Conservation (phyloP, 1,284 basidiomycete species). For the Veloboletus limbatus region DNA sequence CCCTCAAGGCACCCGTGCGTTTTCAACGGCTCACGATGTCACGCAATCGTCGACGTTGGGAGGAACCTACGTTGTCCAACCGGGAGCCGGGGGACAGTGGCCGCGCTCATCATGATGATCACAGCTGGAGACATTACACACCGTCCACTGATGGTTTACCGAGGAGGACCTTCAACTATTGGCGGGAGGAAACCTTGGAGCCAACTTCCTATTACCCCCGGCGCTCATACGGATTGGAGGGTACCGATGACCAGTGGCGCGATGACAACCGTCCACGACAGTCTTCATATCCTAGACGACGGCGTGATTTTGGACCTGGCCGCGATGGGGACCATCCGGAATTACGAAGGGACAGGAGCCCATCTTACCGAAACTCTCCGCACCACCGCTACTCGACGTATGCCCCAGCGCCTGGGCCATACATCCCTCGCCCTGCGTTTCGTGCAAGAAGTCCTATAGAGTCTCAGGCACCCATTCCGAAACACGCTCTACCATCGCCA, state of each 20-base stretch:
- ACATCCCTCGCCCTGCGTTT: slow-evolving; percentile 4
- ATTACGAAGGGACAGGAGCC: slow-evolving; percentile 6
- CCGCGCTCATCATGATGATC: slow-evolving; percentile 2
- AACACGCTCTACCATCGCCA: neutral
- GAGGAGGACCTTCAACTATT: slow-evolving; percentile 21
- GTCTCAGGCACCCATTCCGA: neutral
- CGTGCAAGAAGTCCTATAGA: slow-evolving; percentile 11
- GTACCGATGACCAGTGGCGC: slow-evolving; percentile 9
- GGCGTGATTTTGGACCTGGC: slow-evolving; percentile 3
- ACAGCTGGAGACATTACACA: slow-evolving; percentile 8
- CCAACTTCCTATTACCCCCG: slow-evolving; percentile 6
- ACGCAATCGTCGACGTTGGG: slow-evolving; percentile 13
- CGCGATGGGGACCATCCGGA: slow-evolving; percentile 8
- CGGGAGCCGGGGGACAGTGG: slow-evolving; percentile 2
- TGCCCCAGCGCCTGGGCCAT: slow-evolving; percentile 9
- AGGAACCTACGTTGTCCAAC: slow-evolving; percentile 11
- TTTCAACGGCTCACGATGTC: slow-evolving; percentile 17
- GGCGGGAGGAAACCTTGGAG: slow-evolving; percentile 17
- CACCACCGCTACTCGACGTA: slow-evolving; percentile 12
- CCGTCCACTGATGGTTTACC: slow-evolving; percentile 3
- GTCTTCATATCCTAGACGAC: slow-evolving; percentile 12
- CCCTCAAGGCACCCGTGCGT: slow-evolving; percentile 4
- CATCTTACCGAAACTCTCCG: neutral
- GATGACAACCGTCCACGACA: slow-evolving; percentile 10
- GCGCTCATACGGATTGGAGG: slow-evolving; percentile 8